Evolutionary conservation across 2,329 filamentous ascomycete genomes (phyloP).

Genomic region (Fusarium sarcochroum): DNA sequence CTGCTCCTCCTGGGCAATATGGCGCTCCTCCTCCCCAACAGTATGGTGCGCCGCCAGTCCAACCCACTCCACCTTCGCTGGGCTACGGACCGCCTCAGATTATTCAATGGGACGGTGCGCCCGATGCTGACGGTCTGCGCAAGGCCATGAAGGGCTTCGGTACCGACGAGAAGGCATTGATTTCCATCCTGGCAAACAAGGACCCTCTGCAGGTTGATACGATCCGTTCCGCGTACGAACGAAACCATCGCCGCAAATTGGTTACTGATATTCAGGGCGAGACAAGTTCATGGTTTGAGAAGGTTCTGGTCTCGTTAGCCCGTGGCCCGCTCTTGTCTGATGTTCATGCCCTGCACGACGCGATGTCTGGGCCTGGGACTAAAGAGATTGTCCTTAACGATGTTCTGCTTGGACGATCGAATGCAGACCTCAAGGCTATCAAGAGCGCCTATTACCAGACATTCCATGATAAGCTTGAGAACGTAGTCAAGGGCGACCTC

Average conservation of each 20-base stretch:
- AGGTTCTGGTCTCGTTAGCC: constrained; percentile 80
- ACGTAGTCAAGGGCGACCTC: constrained; percentile 82
- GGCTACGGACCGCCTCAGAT: constrained; percentile 82
- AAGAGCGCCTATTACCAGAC: constrained; percentile 80
- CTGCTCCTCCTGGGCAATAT: constrained; percentile 50
- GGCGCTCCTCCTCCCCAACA: constrained; percentile 52
- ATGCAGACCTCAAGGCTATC: constrained; percentile 90
- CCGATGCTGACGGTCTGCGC: constrained; percentile 79
- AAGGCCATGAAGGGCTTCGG: constrained; percentile 95
- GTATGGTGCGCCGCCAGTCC: constrained; percentile 58
- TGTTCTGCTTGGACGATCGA: constrained; percentile 83
- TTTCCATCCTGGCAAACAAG: constrained; percentile 77
- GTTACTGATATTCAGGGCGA: constrained; percentile 83
- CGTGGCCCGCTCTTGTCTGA: constrained; percentile 86
- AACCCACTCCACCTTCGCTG: constrained; percentile 75
- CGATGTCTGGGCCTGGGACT: constrained; percentile 85
- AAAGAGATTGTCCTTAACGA: constrained; percentile 91
- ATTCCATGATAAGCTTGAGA: constrained; percentile 76
- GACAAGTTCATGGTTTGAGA: constrained; percentile 80
- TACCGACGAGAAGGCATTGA: constrained; percentile 85
- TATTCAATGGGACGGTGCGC: constrained; percentile 76
- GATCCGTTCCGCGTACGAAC: constrained; percentile 76
- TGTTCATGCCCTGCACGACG: constrained; percentile 76
- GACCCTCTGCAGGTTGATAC: constrained; percentile 83
- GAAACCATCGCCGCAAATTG: constrained; percentile 76